Evolutionary conservation across 192 early-diverging fungal genomes (phyloP).

Genomic region (Coemansia sp.): DNA sequence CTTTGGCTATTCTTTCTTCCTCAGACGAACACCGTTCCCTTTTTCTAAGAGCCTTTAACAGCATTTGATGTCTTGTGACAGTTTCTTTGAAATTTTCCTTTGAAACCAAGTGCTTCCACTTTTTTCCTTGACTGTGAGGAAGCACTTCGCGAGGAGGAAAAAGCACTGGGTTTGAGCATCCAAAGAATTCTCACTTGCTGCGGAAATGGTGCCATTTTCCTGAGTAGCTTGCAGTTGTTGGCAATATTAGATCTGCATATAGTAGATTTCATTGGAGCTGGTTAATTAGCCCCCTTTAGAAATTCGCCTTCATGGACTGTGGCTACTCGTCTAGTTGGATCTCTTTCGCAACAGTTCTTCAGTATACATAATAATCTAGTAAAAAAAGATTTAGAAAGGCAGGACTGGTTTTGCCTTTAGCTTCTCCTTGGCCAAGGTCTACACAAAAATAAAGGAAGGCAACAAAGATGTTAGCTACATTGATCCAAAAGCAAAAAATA

Average conservation of each 20-base stretch:
- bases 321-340: too few relatives aligned
- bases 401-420: constrained; percentile 43
- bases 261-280: too few relatives aligned
- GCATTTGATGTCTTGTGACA: background rate
- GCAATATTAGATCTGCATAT: too few relatives aligned
- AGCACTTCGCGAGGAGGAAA: background rate
- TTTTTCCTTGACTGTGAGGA: background rate
- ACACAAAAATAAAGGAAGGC: background rate
- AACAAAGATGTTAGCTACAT: constrained; percentile 7
- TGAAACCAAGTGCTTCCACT: background rate
- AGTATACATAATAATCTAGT: background rate
- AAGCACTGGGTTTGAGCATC: too few relatives aligned
- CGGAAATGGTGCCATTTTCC: too few relatives aligned
- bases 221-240: too few relatives aligned
- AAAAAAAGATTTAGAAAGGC: constrained; percentile 38
- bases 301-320: too few relatives aligned
- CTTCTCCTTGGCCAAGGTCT: constrained; percentile 48
- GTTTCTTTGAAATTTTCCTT: background rate
- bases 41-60: background rate
- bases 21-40: background rate
- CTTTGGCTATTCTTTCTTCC: too few relatives aligned
- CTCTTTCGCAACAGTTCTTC: background rate
- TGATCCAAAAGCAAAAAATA: background rate
- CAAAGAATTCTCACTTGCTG: too few relatives aligned
- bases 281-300: too few relatives aligned